Base-by-base conservation (phyloP, 2,329 filamentous ascomycete species). In the Trichoderma simmonsii region DNA sequence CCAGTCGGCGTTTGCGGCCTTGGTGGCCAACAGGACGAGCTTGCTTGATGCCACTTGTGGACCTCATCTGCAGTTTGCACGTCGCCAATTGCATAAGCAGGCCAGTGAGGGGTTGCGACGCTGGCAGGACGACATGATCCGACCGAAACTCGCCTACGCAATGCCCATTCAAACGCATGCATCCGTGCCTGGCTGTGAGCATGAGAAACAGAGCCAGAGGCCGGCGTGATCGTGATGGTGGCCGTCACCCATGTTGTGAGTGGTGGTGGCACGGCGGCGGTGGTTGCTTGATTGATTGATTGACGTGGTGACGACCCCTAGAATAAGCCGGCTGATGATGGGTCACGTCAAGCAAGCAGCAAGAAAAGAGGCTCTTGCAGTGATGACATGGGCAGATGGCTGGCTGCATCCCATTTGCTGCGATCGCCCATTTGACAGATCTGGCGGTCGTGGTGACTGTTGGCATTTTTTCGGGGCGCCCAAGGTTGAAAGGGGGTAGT, bases 41-140 rank as follows among this genome's bases (percentile, higher is more conserved):
- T 21, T 30, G 65, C 43, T 69, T 70, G 67, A 70, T 70, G 57
- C 57, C 67, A 62, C 67, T 43, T 70, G 67, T 70, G 68, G 61
- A 64, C 48, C 64, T 63, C 68, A 30, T 59, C 24, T 71, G 68
- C 59, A 64, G 61, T 56, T 64, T 71, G 68, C 60, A 64, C 28
- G 59, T 57, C 68, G 59, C 51, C 60, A 39, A 43, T 57, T 36
- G 68, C 60, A 64, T 64, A 57, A 63, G 61, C 61, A 64, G 34
- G 51, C 51, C 56, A 48, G 60, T 71, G 68, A 71, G 68, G 68
- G 68, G 68, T 71, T 43, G 61, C 61, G 60, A n/a, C 48, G 21
- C n/a, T 34, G n/a, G 48, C 28, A 12, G 26, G 66, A 51, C 39
- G 66, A 51, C 39, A 54, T 51, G 66, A 54, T 54, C 34, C 39